Base-by-base conservation (phyloP, 805 yeast species). In the Schwanniomyces yamadae region DNA sequence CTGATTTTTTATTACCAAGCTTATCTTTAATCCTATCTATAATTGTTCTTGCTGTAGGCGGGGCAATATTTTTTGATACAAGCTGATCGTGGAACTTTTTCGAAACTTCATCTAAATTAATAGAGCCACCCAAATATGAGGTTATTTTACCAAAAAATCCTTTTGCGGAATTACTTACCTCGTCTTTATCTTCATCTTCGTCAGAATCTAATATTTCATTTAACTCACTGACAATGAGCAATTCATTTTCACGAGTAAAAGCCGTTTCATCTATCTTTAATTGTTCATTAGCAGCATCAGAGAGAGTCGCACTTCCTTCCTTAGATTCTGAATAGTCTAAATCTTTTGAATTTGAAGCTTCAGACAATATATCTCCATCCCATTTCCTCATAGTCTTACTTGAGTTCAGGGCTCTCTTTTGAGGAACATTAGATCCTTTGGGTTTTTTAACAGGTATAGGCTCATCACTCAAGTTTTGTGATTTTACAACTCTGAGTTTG, bases 11-110 rank as follows among this genome's bases (percentile, higher is more conserved):
- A 10, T 86, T 77, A 1, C 93, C 95, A 29, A 93, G 59, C 39
- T 80, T 82, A 43, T 72, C 71, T 37, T 80, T 81, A 24, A 93
- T 88, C 39, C 80, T 81, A 11, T 77, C 73, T 28, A 87, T 77
- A 31, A 91, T 71, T 30, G 77, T 73, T 26, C 71, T 78, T 0
- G 98, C 93, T 2, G 89, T 95, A 39, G 84, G 85, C 8, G 95
- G 93, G 3, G 97, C 93, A 21, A 91, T 93, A 51, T 91, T 91
- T 50, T 90, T 91, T 44, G 82, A 71, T 42, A 93, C 77, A 37
- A 91, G 67, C 49, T 87, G 95, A 39, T 85, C 84, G 36, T 78
- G 74, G 61, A 93, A 73, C 28, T 80, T 77, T 25, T 70, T 70
- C 15, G 85, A 63, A 2, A 87, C 80, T 28, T 80, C 78, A 24